Conservation (phyloP, 2,329 filamentous ascomycete genomes). For the Aspergillus pseudoglaucus region DNA sequence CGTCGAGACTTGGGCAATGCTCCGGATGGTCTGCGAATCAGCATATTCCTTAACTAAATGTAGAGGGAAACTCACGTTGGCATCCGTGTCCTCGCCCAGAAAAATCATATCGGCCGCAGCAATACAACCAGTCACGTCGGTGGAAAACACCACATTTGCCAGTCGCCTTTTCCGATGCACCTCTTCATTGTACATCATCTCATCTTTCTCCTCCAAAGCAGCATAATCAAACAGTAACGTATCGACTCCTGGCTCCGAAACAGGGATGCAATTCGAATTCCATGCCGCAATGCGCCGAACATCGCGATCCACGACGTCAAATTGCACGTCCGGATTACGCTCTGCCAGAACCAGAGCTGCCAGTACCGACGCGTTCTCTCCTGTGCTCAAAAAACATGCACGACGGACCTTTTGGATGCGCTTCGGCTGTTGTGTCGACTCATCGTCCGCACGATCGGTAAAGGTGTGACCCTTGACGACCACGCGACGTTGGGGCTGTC, state of each 20-base stretch:
- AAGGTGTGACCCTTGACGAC: constrained; percentile 16
- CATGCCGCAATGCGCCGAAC: constrained; percentile 16
- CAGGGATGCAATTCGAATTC: constrained; percentile 20
- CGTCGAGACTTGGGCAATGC: constrained; percentile 11
- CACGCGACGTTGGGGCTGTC: constrained; percentile 7
- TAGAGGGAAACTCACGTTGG: background rate
- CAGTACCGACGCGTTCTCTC: constrained; percentile 19
- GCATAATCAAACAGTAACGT: constrained; percentile 14
- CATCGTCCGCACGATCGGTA: constrained; percentile 9
- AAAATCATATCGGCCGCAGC: constrained; percentile 14
- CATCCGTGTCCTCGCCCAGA: constrained; percentile 8
- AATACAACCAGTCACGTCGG: constrained; percentile 10
- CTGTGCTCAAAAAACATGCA: constrained; percentile 20
- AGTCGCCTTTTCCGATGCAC: constrained; percentile 1
- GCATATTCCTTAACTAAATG: background rate
- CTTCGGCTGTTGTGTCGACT: background rate
- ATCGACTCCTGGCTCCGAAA: constrained; percentile 22
- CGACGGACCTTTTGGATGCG: constrained; percentile 12
- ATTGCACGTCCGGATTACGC: constrained; percentile 20
- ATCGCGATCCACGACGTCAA: constrained; percentile 21
- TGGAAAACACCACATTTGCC: constrained; percentile 14
- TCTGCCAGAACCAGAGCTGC: constrained; percentile 20
- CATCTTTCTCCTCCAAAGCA: background rate
- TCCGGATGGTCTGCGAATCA: constrained; percentile 3
- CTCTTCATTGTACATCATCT: background rate